phyloP scores from a whole-genome alignment of 805 yeast genomes.

The Suhomyces xylopsoci region DNA sequence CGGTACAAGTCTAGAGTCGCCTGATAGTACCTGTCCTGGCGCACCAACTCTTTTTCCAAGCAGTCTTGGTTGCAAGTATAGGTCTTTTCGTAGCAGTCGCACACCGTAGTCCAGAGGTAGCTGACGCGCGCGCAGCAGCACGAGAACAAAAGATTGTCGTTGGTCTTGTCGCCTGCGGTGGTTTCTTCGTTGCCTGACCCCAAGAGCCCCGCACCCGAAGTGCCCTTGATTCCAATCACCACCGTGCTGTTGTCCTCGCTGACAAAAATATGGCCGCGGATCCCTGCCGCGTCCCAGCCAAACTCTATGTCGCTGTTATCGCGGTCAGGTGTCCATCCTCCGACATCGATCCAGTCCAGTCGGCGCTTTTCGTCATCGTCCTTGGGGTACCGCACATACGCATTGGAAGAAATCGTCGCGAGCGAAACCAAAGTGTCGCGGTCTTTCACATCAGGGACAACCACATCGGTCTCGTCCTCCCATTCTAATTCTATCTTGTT shows the following conservation, averaged over 20 bases:
- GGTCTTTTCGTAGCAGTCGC: slow-evolving; percentile 84
- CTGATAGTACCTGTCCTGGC: slow-evolving; percentile 78
- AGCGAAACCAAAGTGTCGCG: slow-evolving; percentile 67
- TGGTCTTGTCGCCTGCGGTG: slow-evolving; percentile 71
- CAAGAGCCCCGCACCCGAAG: slow-evolving; percentile 71
- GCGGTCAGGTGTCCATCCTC: slow-evolving; percentile 53
- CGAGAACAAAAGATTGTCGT: slow-evolving; percentile 85
- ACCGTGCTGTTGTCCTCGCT: slow-evolving; percentile 55
- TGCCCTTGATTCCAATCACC: slow-evolving; percentile 84
- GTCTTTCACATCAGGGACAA: slow-evolving; percentile 75
- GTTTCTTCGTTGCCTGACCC: slow-evolving; percentile 61
- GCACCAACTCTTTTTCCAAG: slow-evolving; percentile 67
- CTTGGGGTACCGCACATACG: slow-evolving; percentile 75
- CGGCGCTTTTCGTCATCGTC: slow-evolving; percentile 44
- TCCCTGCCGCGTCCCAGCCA: slow-evolving; percentile 86
- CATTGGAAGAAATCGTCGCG: slow-evolving; percentile 87
- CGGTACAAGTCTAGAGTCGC: slow-evolving; percentile 75
- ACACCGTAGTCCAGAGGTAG: slow-evolving; percentile 90
- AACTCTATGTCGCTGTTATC: slow-evolving; percentile 52
- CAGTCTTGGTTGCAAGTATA: slow-evolving; percentile 89
- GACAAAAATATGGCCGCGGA: slow-evolving; percentile 88
- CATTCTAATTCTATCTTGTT: slow-evolving; percentile 56
- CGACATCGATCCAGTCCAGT: slow-evolving; percentile 86
- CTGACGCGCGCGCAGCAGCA: slow-evolving; percentile 96
- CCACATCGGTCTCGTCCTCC: slow-evolving; percentile 48